These are phyloP conservation scores for Russula olivacea DNA, from an alignment of 768 basidiomycete genomes.

Conservation along the genomic window DNA sequence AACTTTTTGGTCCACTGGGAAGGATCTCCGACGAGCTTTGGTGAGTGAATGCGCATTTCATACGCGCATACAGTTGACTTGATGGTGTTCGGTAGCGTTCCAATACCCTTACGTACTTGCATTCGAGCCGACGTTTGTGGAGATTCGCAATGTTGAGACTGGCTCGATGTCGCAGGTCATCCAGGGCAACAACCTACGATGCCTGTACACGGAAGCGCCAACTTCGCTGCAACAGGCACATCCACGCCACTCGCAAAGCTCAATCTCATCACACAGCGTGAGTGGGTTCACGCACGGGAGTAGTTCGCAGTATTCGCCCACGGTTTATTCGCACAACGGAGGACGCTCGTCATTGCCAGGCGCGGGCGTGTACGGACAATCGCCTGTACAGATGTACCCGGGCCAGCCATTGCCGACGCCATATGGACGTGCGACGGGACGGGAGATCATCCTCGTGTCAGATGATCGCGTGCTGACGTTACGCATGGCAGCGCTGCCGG, in stretches of 20 bases:
- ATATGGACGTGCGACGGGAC: constrained; percentile 42
- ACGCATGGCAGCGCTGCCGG: constrained; percentile 42
- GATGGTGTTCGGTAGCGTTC: constrained; percentile 55
- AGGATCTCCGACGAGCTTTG: constrained; percentile 88
- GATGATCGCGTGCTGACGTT: constrained; percentile 80
- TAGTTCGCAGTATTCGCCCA: not conserved
- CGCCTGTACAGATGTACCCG: constrained; percentile 38
- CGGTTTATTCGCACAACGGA: not conserved
- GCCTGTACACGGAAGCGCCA: constrained; percentile 91
- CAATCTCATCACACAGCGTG: constrained; percentile 15
- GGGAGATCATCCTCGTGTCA: constrained; percentile 82
- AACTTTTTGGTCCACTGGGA: constrained; percentile 98
- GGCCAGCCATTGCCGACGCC: constrained; percentile 35
- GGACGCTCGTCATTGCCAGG: constrained; percentile 18
- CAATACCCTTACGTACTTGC: constrained; percentile 96
- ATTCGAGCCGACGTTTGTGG: constrained; percentile 94
- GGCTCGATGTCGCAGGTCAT: constrained; percentile 92
- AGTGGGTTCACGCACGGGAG: constrained; percentile 7
- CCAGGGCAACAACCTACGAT: constrained; percentile 82
- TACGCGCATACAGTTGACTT: not conserved
- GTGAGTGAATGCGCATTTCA: constrained; percentile 43
- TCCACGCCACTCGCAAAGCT: constrained; percentile 29
- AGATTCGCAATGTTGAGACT: constrained; percentile 92
- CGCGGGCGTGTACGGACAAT: constrained; percentile 14
- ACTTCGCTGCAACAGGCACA: constrained; percentile 70